Evolutionary conservation across 2,329 filamentous ascomycete species (phyloP), one percentile per base, ranked within the genome.

Genomic region (Ilyonectria mors-panacis): DNA sequence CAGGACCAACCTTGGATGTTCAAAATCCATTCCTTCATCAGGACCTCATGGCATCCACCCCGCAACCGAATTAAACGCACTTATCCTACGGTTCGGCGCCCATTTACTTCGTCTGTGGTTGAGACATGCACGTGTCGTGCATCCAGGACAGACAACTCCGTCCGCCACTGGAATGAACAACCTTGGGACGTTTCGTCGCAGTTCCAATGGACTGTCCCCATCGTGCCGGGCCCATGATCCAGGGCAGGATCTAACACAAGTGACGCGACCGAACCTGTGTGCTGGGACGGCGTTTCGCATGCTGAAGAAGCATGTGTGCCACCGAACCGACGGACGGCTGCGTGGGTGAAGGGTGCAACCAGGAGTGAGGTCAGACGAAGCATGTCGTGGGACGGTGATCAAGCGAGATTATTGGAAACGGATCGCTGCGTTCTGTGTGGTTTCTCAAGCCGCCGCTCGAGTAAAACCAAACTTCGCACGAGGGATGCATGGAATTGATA

Each of bases 341-440:
- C 70, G 71, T 69, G 58, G 42, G 62, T 35, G 54, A 65, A 57
- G 50, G 56, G 66, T 68, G 59, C 58, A 59, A 73, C 67, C 48
- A 71, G 57, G 62, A 65, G 64, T 66, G 58, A 63, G 48, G 74
- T 75, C 54, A 67, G 63, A 74, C 67, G 62, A 62, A 61, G 48
- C 45, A 59, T 67, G 62, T 44, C 19, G 71, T 75, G 66, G 56
- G 54, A 73, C 72, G 44, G 50, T 47, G 53, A 50, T 70, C 72
- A 73, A 76, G 74, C 74, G 74, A 76, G 68, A 63, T 71, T 72
- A 69, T 73, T 70, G 67, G 68, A 59, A 59, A 68, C 44, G 63
- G 48, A 47, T 62, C 64, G 63, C 56, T 50, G 55, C 48, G 56
- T 54, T 59, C 50, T 65, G 61, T 57, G 58, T 56, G 51, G 56